Base-by-base conservation (phyloP, 306 rosid species). In the Glycyrrhiza uralensis region DNA sequence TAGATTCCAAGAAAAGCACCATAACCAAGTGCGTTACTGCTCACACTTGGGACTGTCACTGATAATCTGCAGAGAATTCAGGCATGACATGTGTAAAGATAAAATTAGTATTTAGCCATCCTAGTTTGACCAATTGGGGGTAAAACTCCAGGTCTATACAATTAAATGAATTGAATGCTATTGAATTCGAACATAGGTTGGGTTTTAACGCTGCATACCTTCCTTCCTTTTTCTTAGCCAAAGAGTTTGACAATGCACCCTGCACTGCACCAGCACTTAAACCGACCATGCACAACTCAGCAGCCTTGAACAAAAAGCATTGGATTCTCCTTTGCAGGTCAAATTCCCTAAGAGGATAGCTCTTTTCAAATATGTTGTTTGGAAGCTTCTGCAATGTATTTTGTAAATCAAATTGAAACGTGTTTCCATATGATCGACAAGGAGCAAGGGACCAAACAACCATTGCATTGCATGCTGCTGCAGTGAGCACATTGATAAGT, bases 391-490 rank as follows among this genome's bases (percentile, higher is more conserved):
- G 99, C 80, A 95, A 72, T 11, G 99, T 95, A 76, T 95, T 95
- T 85, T 95, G 97, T 78, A 95, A 84, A 81, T 95, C 99, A 76
- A 88, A 88, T 52, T 30, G 93, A 79, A 95, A 95, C 4, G 99
- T 95, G 82, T 88, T 89, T 41, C 99, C 99, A 76, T 95, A 95
- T 2, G 99, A 91, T 47, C 96, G 96, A 75, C 93, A 95, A 52
- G 99, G 97, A 77, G 99, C 99, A 83, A 91, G 97, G 9, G 99
- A 89, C 99, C 99, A 95, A 62, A 95, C 99, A 81, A 88, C 96
- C 62, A 89, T 52, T 17, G 99, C 97, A 85, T 91, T 95, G 90
- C 99, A 95, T 60, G 97, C 89, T 59, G 97, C 85, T 75, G 89
- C 93, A 17, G 99, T 91, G 47, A 95, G 89, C 81, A 95, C 99